A percentile compares a stretch with the other conserved stretches of the same genome.
Evolutionary conservation across 495 filamentous ascomycete species (phyloP).

Genomic region (Tuber indicum): DNA sequence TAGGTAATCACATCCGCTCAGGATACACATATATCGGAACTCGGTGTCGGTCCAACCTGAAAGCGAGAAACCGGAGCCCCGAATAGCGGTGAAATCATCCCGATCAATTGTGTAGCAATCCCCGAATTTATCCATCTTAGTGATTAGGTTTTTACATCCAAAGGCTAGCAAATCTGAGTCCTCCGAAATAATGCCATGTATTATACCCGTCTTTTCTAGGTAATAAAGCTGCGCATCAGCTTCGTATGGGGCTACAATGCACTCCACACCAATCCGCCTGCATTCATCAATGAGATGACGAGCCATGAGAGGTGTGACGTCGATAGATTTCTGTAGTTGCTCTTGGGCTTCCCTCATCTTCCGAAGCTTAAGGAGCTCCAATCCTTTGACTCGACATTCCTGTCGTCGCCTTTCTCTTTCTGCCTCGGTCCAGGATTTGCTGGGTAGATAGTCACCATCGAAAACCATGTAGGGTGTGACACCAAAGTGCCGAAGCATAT

Average conservation of each 20-base stretch:
- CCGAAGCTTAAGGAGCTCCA: conserved; percentile 73
- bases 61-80: conserved; percentile 74
- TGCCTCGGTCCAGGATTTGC: conserved; percentile 85
- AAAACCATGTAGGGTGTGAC: conserved; percentile 90
- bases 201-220: conserved; percentile 73
- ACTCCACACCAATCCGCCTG: conserved; percentile 69
- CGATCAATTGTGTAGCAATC: conserved; percentile 88
- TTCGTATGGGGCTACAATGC: conserved; percentile 95
- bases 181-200: conserved; percentile 85
- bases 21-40: conserved; percentile 90
- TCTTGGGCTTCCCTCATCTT: conserved; percentile 71
- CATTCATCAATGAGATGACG: conserved; percentile 84
- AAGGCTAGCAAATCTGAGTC: conserved; percentile 97
- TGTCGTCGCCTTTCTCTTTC: conserved; percentile 51
- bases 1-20: conserved; percentile 98
- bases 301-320: conserved; percentile 95
- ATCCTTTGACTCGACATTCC: conserved; percentile 62
- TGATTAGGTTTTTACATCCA: conserved; percentile 79
- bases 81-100: conserved; percentile 64
- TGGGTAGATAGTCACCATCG: conserved; percentile 91
- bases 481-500: conserved; percentile 87
- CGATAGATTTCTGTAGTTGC: conserved; percentile 90
- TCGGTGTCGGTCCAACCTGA: conserved; percentile 87
- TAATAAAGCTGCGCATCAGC: conserved; percentile 95
- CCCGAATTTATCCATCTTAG: conserved; percentile 90